Evolutionary conservation across 108 stramenopile genomes (phyloP).

Genomic region (Nannochloropsis salina): DNA sequence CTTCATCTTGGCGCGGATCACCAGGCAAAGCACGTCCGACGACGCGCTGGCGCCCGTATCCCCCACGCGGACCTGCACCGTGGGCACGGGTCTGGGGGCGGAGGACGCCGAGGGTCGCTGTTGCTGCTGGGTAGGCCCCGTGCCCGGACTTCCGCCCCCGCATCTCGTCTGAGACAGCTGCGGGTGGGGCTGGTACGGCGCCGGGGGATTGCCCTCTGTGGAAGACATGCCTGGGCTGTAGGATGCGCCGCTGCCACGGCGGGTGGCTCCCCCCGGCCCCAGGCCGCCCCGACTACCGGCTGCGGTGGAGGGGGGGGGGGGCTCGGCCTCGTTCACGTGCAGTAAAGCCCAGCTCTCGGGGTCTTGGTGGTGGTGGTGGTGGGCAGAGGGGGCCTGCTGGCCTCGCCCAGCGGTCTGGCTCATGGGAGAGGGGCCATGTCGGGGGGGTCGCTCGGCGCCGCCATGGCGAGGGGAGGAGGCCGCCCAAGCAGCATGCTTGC

Average conservation of each 20-base stretch:
- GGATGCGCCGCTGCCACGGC: background rate
- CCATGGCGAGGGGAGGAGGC: background rate
- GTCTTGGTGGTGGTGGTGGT: background rate
- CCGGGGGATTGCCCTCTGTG: too few relatives aligned
- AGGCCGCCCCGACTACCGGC: background rate
- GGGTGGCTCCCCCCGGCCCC: background rate
- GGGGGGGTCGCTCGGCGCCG: background rate
- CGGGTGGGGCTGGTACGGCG: background rate
- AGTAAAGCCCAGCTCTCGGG: background rate
- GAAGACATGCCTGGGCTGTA: background rate
- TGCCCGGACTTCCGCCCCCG: background rate
- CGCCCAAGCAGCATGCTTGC: background rate
- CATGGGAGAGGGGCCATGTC: background rate
- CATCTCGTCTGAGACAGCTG: background rate
- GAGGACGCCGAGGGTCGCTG: background rate
- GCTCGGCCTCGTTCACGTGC: background rate
- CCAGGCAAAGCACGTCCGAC: slow-evolving; percentile 31
- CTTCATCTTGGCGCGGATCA: slow-evolving; percentile 37
- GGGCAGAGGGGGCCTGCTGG: background rate
- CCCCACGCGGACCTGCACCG: background rate
- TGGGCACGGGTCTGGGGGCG: background rate
- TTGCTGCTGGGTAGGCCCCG: background rate
- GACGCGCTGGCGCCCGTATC: background rate
- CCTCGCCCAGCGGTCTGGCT: background rate
- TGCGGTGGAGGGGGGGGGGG: background rate